Conservation (phyloP, 345 rosid species). For the Salix arbutifolia region DNA sequence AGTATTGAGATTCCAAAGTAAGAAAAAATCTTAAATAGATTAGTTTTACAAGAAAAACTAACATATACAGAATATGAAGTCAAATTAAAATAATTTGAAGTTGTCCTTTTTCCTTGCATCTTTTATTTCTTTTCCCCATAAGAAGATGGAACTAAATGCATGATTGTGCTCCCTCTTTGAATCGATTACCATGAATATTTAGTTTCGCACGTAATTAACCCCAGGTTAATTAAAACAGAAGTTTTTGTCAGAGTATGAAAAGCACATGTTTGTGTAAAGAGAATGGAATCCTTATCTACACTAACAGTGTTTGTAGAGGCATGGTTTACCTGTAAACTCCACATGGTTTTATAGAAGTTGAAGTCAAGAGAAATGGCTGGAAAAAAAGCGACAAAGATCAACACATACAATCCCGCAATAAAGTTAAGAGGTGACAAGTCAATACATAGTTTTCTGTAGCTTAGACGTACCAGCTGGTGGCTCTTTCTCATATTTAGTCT, state of each 20-base stretch:
- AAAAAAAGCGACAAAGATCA: slow-evolving; percentile 19
- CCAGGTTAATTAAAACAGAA: background rate
- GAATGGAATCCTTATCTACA: background rate
- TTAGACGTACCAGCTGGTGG: slow-evolving; percentile 63
- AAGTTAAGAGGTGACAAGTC: background rate
- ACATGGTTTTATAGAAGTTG: slow-evolving; percentile 92
- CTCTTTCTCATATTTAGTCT: slow-evolving; percentile 86
- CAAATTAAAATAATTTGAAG: background rate
- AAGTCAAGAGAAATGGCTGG: slow-evolving; percentile 87
- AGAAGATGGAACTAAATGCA: background rate
- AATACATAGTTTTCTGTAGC: slow-evolving; percentile 6
- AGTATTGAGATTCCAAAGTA: background rate
- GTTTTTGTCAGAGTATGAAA: background rate
- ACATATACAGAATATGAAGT: background rate
- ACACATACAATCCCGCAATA: background rate
- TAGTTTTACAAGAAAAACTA: background rate
- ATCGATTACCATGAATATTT: background rate
- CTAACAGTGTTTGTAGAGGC: background rate
- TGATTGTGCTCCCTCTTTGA: background rate
- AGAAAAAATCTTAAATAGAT: background rate
- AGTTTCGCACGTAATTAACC: background rate
- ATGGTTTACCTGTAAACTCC: slow-evolving; percentile 86
- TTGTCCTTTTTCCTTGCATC: background rate
- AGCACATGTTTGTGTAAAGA: background rate
- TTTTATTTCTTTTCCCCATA: background rate